These are phyloP conservation scores for Phytophthora kernoviae DNA, from an alignment of 352 stramenopile species.

Conservation along the genomic window DNA sequence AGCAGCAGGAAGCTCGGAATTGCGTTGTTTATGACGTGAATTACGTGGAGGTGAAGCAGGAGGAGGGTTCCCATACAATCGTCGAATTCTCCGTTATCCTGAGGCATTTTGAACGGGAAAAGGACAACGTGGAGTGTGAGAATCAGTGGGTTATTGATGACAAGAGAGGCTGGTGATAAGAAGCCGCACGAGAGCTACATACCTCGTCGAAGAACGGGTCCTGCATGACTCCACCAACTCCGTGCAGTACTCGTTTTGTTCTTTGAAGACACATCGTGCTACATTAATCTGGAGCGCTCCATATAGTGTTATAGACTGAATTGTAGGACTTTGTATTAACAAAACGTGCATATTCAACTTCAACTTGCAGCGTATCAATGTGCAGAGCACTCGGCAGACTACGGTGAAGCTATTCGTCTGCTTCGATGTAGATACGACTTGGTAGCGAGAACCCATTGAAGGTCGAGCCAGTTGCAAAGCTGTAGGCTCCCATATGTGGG, in stretches of 20 bases:
- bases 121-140: slow-evolving; percentile 10
- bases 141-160: not conserved
- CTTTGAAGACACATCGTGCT: no score
- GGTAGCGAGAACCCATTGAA: slow-evolving; percentile 62
- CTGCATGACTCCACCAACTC: slow-evolving; percentile 29
- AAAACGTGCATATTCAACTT: no score
- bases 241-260: slow-evolving; percentile 1
- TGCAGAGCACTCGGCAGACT: no score
- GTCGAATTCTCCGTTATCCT: slow-evolving; percentile 81
- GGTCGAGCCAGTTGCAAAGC: slow-evolving; percentile 53
- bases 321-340: no score
- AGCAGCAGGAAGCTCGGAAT: slow-evolving; percentile 1
- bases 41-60: slow-evolving; percentile 5
- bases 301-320: no score
- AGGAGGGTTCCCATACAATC: slow-evolving; percentile 60
- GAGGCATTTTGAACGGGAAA: slow-evolving; percentile 6
- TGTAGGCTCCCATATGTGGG: slow-evolving; percentile 61
- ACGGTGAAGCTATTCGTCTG: not conserved
- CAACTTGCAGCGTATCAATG: no score
- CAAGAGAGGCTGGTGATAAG: not conserved
- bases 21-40: slow-evolving; percentile 9
- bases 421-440: slow-evolving; percentile 46
- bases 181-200: not conserved
- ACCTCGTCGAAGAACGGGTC: slow-evolving; percentile 50
- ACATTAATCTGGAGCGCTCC: no score